Evolutionary conservation across 1,139 yeast genomes (phyloP), one percentile per base, ranked within the genome.

Genomic region (Blastobotrys illinoisensis): DNA sequence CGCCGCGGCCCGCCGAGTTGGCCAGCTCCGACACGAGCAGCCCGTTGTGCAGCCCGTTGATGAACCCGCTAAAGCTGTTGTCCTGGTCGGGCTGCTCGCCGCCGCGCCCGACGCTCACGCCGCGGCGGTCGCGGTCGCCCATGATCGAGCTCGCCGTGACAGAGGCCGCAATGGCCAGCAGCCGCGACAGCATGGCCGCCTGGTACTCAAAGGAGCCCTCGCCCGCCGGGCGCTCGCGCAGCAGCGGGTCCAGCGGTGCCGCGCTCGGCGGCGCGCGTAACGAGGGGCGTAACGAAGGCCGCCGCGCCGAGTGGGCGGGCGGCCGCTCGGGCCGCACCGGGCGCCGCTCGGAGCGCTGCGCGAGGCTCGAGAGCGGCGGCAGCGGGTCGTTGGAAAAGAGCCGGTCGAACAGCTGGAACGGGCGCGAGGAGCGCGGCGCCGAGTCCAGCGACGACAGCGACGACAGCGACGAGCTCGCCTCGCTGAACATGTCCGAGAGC

Each of bases 91-190:
- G 52, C 16, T 58, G 46, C 9, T 50, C 54, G 14, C 48, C 44
- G 11, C 49, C 44, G 14, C 47, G 32, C 1, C 47, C 46, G n/a
- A 55, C 46, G 45, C 43, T 45, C 49, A 51, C 49, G 54, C 55
- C 20, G 63, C 58, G 20, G 63, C 69, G 53, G 13, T 53, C 52
- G 18, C 69, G 53, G 13, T 53, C 52, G 16, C 75, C 79, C 48
- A 76, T 69, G 24, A 78, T 60, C 3, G 78, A 70, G 2, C 67
- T 64, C 1, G 79, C 78, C 0, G 81, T 76, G 5, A 79, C 76
- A 0, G 75, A 70, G 0, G 81, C 79, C 0, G 80, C 80, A 19
- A 75, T 67, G 14, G 78, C 78, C 46, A 78, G 59, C 16, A 78
- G 60, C 40, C 79, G 66, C 1, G 80, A 74, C 13, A 78, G 65